phyloP scores from a whole-genome alignment of 1,139 yeast genomes.

The Blastobotrys aristatus region DNA sequence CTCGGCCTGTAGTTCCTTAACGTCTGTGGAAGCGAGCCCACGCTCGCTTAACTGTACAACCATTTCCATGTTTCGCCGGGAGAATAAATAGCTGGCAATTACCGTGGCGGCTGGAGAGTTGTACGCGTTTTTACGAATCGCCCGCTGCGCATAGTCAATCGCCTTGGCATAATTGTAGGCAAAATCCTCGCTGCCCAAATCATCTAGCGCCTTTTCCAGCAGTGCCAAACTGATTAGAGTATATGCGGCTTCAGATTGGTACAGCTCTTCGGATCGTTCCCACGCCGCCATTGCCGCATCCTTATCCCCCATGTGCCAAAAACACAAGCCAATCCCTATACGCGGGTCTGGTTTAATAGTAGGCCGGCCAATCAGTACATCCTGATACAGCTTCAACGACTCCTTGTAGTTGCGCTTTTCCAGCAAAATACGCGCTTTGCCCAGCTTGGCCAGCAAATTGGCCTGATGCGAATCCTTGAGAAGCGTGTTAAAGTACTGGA shows the following conservation, averaged over 20 bases:
- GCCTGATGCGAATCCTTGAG: slow-evolving; percentile 36
- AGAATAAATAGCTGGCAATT: slow-evolving; percentile 52
- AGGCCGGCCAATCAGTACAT: slow-evolving; percentile 72
- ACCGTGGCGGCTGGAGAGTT: slow-evolving; percentile 44
- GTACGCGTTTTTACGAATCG: slow-evolving; percentile 32
- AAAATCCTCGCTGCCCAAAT: slow-evolving; percentile 29
- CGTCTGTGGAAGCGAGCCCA: slow-evolving; percentile 42
- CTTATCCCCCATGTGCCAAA: slow-evolving; percentile 79
- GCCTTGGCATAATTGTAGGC: slow-evolving; percentile 34
- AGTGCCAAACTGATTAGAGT: slow-evolving; percentile 63
- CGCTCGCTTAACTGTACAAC: slow-evolving; percentile 55
- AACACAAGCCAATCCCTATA: slow-evolving; percentile 91
- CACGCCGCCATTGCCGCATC: slow-evolving; percentile 76
- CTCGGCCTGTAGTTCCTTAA: slow-evolving; percentile 55
- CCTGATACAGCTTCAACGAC: slow-evolving; percentile 80
- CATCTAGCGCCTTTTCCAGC: slow-evolving; percentile 56
- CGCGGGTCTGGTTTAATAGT: slow-evolving; percentile 81
- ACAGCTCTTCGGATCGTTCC: slow-evolving; percentile 70
- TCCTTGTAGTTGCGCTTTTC: slow-evolving; percentile 65
- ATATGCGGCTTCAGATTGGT: slow-evolving; percentile 56
- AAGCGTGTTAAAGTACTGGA: slow-evolving; percentile 44
- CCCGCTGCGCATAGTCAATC: slow-evolving; percentile 36
- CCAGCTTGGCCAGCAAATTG: slow-evolving; percentile 73
- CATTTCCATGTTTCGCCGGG: slow-evolving; percentile 52
- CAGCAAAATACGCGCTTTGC: slow-evolving; percentile 78